Evolutionary conservation across 2,329 filamentous ascomycete genomes (phyloP).

Genomic region (Aspergillus pseudoglaucus): DNA sequence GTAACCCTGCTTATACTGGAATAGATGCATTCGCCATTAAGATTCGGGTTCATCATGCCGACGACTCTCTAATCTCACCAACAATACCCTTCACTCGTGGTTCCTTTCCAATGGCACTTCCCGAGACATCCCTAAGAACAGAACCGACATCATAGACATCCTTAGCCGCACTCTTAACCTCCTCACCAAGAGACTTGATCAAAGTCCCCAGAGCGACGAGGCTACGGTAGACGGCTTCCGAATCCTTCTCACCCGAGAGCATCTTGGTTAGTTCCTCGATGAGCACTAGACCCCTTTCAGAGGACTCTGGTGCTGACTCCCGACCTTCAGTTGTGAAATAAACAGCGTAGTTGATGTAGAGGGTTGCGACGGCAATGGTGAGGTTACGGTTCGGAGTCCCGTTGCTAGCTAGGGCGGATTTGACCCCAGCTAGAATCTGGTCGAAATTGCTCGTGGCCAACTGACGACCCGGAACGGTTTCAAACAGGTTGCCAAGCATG

Average conservation of each 20-base stretch:
- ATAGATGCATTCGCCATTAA: conserved; percentile 12
- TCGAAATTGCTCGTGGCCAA: conserved; percentile 56
- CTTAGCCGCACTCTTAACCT: conserved; percentile 53
- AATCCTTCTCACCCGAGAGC: conserved; percentile 62
- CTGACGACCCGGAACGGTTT: conserved; percentile 62
- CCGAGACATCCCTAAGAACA: conserved; percentile 43
- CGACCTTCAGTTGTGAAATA: conserved; percentile 51
- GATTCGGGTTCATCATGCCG: conserved; percentile 6
- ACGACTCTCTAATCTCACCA: conserved; percentile 51
- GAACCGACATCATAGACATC: conserved; percentile 50
- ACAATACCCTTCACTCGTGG: conserved; percentile 55
- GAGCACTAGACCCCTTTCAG: conserved; percentile 47
- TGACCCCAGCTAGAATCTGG: conserved; percentile 56
- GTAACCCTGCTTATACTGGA: not conserved
- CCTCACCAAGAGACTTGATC: conserved; percentile 51
- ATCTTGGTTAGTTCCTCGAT: conserved; percentile 58
- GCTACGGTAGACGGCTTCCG: conserved; percentile 74
- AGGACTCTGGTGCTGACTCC: conserved; percentile 34
- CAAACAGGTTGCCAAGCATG: conserved; percentile 76
- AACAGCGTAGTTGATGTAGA: conserved; percentile 79
- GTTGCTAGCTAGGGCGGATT: conserved; percentile 51
- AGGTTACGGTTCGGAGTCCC: conserved; percentile 66
- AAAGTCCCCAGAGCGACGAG: conserved; percentile 80
- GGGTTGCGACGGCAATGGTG: conserved; percentile 71
- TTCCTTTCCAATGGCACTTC: conserved; percentile 48